Percentiles rank a stretch among this genome's conserved stretches.
These are phyloP conservation scores for Lipomyces yamadae DNA, from an alignment of 805 yeast genomes.

Conservation along the genomic window DNA sequence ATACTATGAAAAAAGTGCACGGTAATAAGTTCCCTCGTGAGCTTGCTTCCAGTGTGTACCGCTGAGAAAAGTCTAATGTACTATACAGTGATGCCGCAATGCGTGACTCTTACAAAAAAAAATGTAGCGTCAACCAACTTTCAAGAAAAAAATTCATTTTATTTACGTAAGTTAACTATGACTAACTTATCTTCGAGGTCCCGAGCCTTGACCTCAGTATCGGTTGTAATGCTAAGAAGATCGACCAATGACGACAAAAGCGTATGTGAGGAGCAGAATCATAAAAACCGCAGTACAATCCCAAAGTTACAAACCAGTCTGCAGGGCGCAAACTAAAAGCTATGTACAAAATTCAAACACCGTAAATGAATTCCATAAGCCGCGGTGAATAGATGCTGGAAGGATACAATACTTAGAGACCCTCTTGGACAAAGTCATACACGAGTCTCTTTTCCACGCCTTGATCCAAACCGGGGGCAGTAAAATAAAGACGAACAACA, in stretches of 20 bases:
- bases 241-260: background rate
- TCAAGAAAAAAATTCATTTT: no score
- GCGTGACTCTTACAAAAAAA: no score
- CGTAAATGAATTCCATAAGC: background rate
- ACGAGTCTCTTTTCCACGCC: conserved; percentile 27
- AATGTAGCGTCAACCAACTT: no score
- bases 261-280: background rate
- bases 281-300: background rate
- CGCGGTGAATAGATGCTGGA: background rate
- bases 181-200: background rate
- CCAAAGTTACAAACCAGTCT: no score
- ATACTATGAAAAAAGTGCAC: no score
- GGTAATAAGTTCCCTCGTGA: no score
- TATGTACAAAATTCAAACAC: background rate
- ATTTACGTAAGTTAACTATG: no score
- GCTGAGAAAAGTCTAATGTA: no score
- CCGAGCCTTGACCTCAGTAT: background rate
- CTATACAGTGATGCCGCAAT: background rate
- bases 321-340: background rate
- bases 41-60: no score
- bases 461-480: conserved; percentile 19
- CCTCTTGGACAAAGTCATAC: conserved; percentile 27
- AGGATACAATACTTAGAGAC: background rate
- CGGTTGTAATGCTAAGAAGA: background rate
- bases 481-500: conserved; percentile 31